These are phyloP conservation scores for Gigaspora rosea DNA, from an alignment of 192 early-diverging fungal genomes.

Conservation along the genomic window DNA sequence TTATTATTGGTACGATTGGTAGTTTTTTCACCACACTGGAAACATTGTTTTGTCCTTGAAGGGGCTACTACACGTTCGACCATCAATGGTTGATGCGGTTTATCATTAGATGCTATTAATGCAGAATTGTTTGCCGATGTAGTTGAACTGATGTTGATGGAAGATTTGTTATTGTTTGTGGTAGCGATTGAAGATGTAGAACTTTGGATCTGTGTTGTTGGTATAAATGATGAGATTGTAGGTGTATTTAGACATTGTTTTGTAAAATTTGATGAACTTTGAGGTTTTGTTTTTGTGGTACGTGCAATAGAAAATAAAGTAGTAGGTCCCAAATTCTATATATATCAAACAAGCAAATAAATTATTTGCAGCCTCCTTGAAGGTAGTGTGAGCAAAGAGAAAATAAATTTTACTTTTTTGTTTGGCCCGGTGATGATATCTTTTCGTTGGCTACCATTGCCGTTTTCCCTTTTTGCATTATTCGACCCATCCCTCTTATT, in stretches of 20 bases:
- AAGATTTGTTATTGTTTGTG: no score
- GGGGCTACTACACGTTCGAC: neutral
- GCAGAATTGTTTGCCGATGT: neutral
- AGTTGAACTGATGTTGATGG: no score
- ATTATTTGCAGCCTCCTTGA: neutral
- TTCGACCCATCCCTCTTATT: neutral
- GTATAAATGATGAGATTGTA: neutral
- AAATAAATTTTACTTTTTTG: neutral
- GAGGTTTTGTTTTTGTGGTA: neutral
- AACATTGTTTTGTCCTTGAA: slow-evolving; percentile 7
- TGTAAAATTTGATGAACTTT: neutral
- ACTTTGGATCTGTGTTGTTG: neutral
- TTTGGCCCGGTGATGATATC: neutral
- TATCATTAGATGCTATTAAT: neutral
- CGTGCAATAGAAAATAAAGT: neutral
- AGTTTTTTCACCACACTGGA: slow-evolving; percentile 4
- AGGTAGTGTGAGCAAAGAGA: neutral
- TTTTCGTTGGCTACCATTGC: neutral
- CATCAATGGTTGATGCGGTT: no score
- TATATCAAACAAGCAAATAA: neutral
- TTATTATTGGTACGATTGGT: neutral
- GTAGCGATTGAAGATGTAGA: no score
- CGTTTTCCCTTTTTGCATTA: neutral
- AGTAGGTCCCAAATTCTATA: neutral
- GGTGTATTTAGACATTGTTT: neutral